These are phyloP conservation scores for Candida maesae DNA, from an alignment of 805 yeast genomes.

Conservation along the genomic window DNA sequence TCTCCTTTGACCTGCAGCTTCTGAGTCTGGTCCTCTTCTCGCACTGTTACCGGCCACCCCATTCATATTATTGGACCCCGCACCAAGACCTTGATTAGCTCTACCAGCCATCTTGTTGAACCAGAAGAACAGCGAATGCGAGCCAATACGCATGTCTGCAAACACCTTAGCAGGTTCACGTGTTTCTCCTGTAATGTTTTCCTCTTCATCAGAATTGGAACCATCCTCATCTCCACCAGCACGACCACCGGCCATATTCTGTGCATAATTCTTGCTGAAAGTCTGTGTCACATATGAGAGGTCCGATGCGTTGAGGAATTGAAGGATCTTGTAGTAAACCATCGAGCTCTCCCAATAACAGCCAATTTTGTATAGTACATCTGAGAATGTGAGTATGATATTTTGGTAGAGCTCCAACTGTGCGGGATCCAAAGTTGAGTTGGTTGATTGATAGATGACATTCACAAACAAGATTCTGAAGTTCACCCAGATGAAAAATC, in stretches of 20 bases:
- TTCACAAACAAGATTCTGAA: constrained; percentile 32
- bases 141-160: constrained; percentile 32
- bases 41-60: not conserved
- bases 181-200: constrained; percentile 22
- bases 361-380: constrained; percentile 23
- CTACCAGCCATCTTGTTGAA: constrained; percentile 25
- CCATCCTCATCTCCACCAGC: constrained; percentile 24
- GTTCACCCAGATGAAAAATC: constrained; percentile 32
- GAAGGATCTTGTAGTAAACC: constrained; percentile 28
- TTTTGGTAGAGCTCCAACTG: constrained; percentile 12
- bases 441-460: constrained; percentile 16
- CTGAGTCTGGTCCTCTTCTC: not conserved
- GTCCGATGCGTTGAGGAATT: constrained; percentile 25
- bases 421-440: constrained; percentile 6
- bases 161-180: constrained; percentile 35
- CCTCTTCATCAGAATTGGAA: constrained; percentile 24
- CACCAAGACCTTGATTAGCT: not conserved
- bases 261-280: constrained; percentile 5
- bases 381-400: constrained; percentile 14
- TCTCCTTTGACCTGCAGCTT: not conserved
- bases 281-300: constrained; percentile 19
- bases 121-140: constrained; percentile 30
- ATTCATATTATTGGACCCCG: too few relatives aligned
- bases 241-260: too few relatives aligned
- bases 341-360: constrained; percentile 28